Base-by-base conservation (phyloP, 805 yeast species). In the Ogataea minuta region DNA sequence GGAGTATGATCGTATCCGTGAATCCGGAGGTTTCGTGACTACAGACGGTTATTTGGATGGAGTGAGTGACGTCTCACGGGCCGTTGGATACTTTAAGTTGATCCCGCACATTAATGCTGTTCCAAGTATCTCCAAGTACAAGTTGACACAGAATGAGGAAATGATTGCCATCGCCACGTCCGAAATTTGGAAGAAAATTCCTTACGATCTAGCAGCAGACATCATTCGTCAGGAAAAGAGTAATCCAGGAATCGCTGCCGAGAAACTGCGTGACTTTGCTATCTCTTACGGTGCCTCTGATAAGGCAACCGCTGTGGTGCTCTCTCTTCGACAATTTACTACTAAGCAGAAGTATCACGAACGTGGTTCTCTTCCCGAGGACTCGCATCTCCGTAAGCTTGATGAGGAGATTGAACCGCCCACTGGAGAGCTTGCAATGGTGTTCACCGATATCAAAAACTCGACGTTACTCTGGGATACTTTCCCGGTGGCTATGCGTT, bases 331-430 rank as follows among this genome's bases (percentile, higher is more conserved):
- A 38, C 79, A 79, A 45, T 71, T 72, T 46, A 68, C 66, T 40
- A 52, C 56, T 3, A 61, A 57, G 34, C 58, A 53, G 31, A 59
- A 56, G 31, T 53, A 54, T 36, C 68, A 66, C 32, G 70, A 63
- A 31, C 53, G 76, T 61, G 55, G 78, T 48, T 62, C 71, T 8
- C 57, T 69, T 13, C 76, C 77, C 2, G 88, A 81, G 35, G 96
- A 90, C 60, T 77, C 95, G 0, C 75, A 81, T 2, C 68, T 90
- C 50, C 79, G 96, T 52, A 77, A 95, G 54, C 68, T 89, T 39
- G 95, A 87, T 44, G 85, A 83, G 28, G 99, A 93, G 56, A 90
- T 93, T 43, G 81, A 84, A 8, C 97, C 99, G 2, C 99, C 99
- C 2, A 81, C 82, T 5, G 98, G 98, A 2, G 89, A 88, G 35